Conservation (phyloP, 192 early-diverging fungal genomes). For the Coemansia brasiliensis region DNA sequence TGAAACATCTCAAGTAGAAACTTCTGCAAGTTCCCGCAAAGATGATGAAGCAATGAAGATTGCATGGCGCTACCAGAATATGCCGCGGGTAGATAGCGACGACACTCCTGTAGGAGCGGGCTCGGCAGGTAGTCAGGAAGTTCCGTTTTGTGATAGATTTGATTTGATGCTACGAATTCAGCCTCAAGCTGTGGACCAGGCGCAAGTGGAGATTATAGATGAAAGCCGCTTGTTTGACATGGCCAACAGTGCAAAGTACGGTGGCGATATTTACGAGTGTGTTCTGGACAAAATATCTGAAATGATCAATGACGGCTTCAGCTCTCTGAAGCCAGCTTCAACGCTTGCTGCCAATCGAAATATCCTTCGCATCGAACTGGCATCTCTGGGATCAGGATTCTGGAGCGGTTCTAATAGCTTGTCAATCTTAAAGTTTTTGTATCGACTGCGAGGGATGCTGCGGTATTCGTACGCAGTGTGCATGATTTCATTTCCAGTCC, state of each 20-base stretch:
- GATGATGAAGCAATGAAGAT: constrained; percentile 75
- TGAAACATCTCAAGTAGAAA: constrained; percentile 1
- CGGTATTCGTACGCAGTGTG: constrained; percentile 73
- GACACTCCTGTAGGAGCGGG: not conserved
- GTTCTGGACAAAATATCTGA: constrained; percentile 55
- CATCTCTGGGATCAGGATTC: constrained; percentile 75
- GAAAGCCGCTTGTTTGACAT: constrained; percentile 19
- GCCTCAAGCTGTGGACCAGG: constrained; percentile 57
- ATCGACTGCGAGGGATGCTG: constrained; percentile 73
- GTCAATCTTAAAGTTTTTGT: constrained; percentile 65
- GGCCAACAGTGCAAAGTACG: constrained; percentile 12
- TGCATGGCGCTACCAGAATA: constrained; percentile 90
- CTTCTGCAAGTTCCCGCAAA: constrained; percentile 13
- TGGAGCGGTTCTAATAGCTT: constrained; percentile 69
- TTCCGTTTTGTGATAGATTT: constrained; percentile 78
- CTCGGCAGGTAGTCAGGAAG: constrained; percentile 16
- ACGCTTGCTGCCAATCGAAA: constrained; percentile 55
- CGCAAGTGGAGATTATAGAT: constrained; percentile 56
- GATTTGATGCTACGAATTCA: constrained; percentile 82
- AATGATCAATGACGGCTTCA: constrained; percentile 69
- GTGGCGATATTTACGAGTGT: constrained; percentile 35
- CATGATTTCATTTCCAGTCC: constrained; percentile 78
- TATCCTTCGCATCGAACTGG: constrained; percentile 77
- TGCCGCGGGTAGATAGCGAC: constrained; percentile 56
- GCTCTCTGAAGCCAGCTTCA: constrained; percentile 43